Base-by-base conservation (phyloP, 345 rosid species). In the Eucalyptus coolabah region DNA sequence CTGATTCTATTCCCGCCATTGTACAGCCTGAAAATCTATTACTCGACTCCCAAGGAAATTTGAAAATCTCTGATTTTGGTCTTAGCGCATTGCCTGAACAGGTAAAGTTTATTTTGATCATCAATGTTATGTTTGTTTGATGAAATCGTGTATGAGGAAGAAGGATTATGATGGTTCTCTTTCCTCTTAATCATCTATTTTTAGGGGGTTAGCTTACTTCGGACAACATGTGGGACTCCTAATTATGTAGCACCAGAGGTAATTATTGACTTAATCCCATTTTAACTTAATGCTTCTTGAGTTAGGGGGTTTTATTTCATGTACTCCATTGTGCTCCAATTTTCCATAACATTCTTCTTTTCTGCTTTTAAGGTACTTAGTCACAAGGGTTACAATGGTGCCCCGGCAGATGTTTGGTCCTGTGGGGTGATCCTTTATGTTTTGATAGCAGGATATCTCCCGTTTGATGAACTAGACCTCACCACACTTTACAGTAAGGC, bases 191-290 rank as follows among this genome's bases (percentile, higher is more conserved):
- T 53, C 44, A 24, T 34, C 56, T 88, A 77, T 81, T 37, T 30
- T 23, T 86, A 97, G 99, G 99, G 98, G 89, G 98, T 96, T 91
- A 95, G 96, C 90, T 83, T 97, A 86, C 95, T 98, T 37, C 94
- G 94, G 92, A 98, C 99, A 88, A 98, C 99, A 40, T 97, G 99
- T 91, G 99, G 99, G 80, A 97, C 99, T 80, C 99, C 98, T 69
- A 98, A 98, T 91, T 98, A 98, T 87, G 99, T 98, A 45, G 99
- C 99, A 87, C 99, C 99, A 44, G 99, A 98, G 99, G 99, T 97
- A 92, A 88, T 87, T 42, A 82, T 89, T 50, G 24, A 63, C 77
- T 7, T 34, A 65, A 83, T 49, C 86, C n/a, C 50, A 69, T 42
- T 67, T 50, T 26, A 32, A 24, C 60, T 77, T 15, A 7, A 77